Conservation (phyloP, 306 rosid genomes). For the Sphenostylis stenocarpa region DNA sequence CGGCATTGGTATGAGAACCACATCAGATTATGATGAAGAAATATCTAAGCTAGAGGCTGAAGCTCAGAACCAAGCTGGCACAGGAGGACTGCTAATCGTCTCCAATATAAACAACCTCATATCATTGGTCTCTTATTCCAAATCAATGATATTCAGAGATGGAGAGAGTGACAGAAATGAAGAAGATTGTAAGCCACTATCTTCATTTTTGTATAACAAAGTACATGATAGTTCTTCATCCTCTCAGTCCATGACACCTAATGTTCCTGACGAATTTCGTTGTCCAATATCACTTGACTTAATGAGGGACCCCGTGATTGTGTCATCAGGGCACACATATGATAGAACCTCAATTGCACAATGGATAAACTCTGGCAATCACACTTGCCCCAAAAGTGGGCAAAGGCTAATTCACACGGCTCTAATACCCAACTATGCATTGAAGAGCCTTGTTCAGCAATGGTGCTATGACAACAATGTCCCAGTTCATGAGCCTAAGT, state of each 20-base stretch:
- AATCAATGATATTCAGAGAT: slow-evolving; percentile 56
- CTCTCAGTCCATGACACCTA: slow-evolving; percentile 46
- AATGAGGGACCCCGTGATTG: slow-evolving; percentile 88
- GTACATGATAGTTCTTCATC: slow-evolving; percentile 51
- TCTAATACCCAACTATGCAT: slow-evolving; percentile 81
- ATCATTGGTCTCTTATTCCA: slow-evolving; percentile 65
- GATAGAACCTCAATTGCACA: slow-evolving; percentile 75
- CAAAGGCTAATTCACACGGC: slow-evolving; percentile 90
- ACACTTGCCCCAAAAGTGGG: slow-evolving; percentile 89
- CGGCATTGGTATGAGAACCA: slow-evolving; percentile 64
- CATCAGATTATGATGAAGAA: slow-evolving; percentile 71
- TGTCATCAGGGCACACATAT: slow-evolving; percentile 86
- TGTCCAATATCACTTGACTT: slow-evolving; percentile 89
- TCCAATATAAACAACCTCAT: slow-evolving; percentile 76
- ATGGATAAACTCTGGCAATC: slow-evolving; percentile 93
- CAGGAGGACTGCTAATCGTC: slow-evolving; percentile 79
- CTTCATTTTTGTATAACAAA: slow-evolving; percentile 34
- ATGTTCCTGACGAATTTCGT: slow-evolving; percentile 84
- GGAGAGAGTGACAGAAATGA: slow-evolving; percentile 40
- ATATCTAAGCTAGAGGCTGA: slow-evolving; percentile 76
- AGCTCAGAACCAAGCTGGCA: slow-evolving; percentile 84
- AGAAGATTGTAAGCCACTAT: slow-evolving; percentile 44
- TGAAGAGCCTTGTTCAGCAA: slow-evolving; percentile 80
- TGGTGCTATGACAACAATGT: slow-evolving; percentile 76
- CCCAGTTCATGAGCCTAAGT: slow-evolving; percentile 34